Base-by-base conservation (phyloP, 345 rosid genomes). In the Punica granatum region DNA sequence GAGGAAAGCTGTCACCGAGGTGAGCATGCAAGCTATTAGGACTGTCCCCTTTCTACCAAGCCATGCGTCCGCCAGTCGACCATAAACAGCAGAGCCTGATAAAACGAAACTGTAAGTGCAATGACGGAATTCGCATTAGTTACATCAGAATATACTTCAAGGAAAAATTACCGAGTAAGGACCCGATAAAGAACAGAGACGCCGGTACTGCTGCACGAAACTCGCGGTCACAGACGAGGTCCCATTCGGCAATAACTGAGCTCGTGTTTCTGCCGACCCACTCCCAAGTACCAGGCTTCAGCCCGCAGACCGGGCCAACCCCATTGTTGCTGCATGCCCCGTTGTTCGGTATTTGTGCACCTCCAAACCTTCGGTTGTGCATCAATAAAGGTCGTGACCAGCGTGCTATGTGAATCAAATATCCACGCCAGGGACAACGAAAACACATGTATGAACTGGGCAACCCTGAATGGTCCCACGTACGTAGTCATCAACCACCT, bases 151-250 rank as follows among this genome's bases (percentile, higher is more conserved):
- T 25, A 16, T 11, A 28, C n/a, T 4, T 12, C 46, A 63, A 61
- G 9, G 28, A 11, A 16, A 41, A 31, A n/a, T n/a, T 82, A 88
- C 93, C 93, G 4, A 90, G 64, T 0, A 90, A 81, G 11, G 97
- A 88, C 15, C 97, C 97, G 7, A 90, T 67, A 58, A 90, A 90
- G 82, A 90, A 88, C 49, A 84, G 85, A 6, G 89, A 84, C 4
- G 93, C 82, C 0, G 97, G 97, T n/a, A 86, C 53, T 16, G 91
- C 91, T 28, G 86, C 89, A 32, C 86, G 80, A 74, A 85, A 88
- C 75, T 73, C 85, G 49, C 77, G 86, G 60, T 88, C 79, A 69
- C 95, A 86, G 0, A 88, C 63, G 26, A 90, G 92, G 71, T 73
- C 71, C 92, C 92, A 90, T 64, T 90, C 92, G 1, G 91, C 80